Base-by-base conservation (phyloP, 805 yeast genomes). In the Debaryomyces maramus region DNA sequence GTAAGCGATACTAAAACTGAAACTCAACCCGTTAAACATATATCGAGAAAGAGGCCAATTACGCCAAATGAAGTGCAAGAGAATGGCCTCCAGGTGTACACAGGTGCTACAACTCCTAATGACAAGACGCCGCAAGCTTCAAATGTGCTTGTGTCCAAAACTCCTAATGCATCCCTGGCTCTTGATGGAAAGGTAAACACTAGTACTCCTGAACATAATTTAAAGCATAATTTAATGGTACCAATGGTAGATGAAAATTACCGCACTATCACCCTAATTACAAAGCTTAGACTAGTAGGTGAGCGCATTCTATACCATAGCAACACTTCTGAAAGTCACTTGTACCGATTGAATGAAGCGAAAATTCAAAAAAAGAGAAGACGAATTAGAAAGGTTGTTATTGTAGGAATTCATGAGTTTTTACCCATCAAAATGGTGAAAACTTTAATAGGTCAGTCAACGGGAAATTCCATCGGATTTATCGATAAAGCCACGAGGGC, bases 341-440 rank as follows among this genome's bases (percentile, higher is more conserved):
- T 63, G 35, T 65, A 65, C 40, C 48, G 51, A 15, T 35, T 36
- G 3, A 32, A 41, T 1, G 32, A 28, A 4, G 21, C 39, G 0
- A 38, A 39, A 11, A 43, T 54, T 7, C 21, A 32, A 6, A 45
- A 42, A 18, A 51, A 48, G 24, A 29, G 40, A n/a, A 30, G 36
- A 35, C 28, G 18, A 15, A 40, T 32, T 14, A 51, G 53, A 20
- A 56, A 52, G 18, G 56, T 61, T 7, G 63, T 67, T 4, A 51
- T 69, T 5, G 53, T 70, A 18, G 64, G 67, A 2, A 55, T 66
- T 10, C 75, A 70, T 51, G 61, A 68, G 16, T 70, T 66, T 38
- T 47, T 68, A 20, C 75, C 75, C 6, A 60, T 58, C 13, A 68
- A 69, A 41, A 51, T 69, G 41, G 72, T 67, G 5, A 53, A 56